phyloP scores from a whole-genome alignment of 2,329 filamentous ascomycete species.

The Gyromitra esculenta region DNA sequence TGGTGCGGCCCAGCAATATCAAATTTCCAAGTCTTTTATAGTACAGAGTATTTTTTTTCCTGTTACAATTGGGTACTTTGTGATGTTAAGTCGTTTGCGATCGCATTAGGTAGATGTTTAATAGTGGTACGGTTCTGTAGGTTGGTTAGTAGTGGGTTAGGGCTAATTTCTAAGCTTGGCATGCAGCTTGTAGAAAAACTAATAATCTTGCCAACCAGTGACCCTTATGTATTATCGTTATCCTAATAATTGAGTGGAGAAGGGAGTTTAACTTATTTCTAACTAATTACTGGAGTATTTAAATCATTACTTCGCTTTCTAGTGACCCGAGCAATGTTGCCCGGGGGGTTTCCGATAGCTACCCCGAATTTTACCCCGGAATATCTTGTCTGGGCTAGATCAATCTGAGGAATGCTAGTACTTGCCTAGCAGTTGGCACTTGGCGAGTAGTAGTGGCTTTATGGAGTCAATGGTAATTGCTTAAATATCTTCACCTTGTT shows the following conservation, averaged over 20 bases:
- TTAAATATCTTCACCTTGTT: conserved; percentile 11
- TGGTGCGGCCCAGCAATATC: no score
- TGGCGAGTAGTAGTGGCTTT: background rate
- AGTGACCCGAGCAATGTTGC: conserved; percentile 8
- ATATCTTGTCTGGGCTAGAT: background rate
- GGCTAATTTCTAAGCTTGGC: no score
- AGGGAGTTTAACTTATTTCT: background rate
- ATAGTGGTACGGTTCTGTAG: no score
- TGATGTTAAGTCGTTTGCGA: no score
- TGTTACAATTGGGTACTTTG: no score
- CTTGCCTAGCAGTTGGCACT: background rate
- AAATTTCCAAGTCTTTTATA: no score
- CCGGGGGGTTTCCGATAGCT: conserved; percentile 1
- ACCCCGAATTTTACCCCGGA: conserved; percentile 1
- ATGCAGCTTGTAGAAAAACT: no score
- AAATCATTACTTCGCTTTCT: conserved; percentile 7
- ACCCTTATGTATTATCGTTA: background rate
- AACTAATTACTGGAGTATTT: background rate
- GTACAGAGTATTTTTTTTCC: no score
- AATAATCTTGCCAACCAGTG: no score
- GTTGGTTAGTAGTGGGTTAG: no score
- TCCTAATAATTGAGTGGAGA: background rate
- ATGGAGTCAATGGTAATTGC: background rate
- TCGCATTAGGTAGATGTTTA: no score
- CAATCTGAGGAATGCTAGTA: conserved; percentile 6